phyloP scores from a whole-genome alignment of 768 basidiomycete genomes.

The Pulveroboletus sp. region DNA sequence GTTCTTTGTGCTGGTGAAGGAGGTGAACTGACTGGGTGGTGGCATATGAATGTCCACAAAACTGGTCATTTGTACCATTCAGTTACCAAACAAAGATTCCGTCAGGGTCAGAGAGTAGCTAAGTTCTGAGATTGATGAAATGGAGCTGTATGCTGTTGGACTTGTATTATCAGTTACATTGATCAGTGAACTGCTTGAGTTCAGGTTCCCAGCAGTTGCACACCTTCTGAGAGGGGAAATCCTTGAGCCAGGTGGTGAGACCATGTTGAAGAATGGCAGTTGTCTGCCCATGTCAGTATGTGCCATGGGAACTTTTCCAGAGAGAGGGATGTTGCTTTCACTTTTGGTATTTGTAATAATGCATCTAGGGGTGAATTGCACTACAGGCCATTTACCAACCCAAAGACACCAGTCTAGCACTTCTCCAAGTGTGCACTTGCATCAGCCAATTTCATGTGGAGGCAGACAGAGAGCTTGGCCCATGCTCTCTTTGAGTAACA shows the following conservation, averaged over 20 bases:
- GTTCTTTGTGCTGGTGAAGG: slow-evolving; percentile 34
- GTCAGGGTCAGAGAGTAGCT: slow-evolving; percentile 59
- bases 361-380: slow-evolving; percentile 33
- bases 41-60: slow-evolving; percentile 45
- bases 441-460: slow-evolving; percentile 79
- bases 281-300: slow-evolving; percentile 1
- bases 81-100: slow-evolving; percentile 52
- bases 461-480: slow-evolving; percentile 88
- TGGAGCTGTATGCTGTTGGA: slow-evolving; percentile 28
- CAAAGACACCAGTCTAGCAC: slow-evolving; percentile 89
- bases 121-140: slow-evolving; percentile 54
- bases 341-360: slow-evolving; percentile 49
- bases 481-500: slow-evolving; percentile 93
- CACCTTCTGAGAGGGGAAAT: slow-evolving; percentile 35
- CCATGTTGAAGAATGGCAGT: neutral
- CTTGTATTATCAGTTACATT: slow-evolving; percentile 1
- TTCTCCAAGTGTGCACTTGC: slow-evolving; percentile 83
- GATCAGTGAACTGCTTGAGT: slow-evolving; percentile 11
- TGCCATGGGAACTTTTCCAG: neutral
- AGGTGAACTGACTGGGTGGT: slow-evolving; percentile 35
- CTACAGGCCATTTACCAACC: slow-evolving; percentile 68
- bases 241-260: slow-evolving; percentile 17
- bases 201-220: slow-evolving; percentile 36
- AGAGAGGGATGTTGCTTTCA: slow-evolving; percentile 41
- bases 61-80: slow-evolving; percentile 52